Percentiles rank a stretch among this genome's conserved stretches.
These are phyloP conservation scores for Phalaenopsis hybrid DNA, from an alignment of 116 monocot genomes.

Conservation along the genomic window DNA sequence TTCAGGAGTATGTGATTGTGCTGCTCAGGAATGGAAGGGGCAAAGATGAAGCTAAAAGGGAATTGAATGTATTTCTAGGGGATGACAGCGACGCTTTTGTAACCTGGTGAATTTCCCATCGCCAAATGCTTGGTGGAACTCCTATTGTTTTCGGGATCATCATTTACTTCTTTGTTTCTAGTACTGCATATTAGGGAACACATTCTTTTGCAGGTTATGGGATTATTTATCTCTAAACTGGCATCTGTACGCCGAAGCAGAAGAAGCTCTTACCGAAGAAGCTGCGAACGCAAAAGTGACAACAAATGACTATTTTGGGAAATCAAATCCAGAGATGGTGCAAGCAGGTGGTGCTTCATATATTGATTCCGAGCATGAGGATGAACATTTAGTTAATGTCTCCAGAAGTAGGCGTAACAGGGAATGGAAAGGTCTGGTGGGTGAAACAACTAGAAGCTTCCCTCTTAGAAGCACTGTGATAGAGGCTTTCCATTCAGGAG, in stretches of 20 bases:
- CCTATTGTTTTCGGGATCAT: not conserved
- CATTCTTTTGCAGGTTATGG: conserved; percentile 67
- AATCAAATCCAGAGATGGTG: conserved; percentile 12
- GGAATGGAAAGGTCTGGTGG: conserved; percentile 53
- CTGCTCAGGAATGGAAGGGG: conserved; percentile 70
- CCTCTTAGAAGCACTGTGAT: conserved; percentile 43
- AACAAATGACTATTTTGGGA: conserved; percentile 15
- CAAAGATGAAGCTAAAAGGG: conserved; percentile 57
- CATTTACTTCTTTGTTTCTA: not conserved
- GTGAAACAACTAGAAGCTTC: conserved; percentile 28
- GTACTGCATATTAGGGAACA: not conserved
- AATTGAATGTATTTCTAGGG: conserved; percentile 64
- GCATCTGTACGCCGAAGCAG: conserved; percentile 46
- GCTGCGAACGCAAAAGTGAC: conserved; percentile 5
- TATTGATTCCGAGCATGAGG: conserved; percentile 33
- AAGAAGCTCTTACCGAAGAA: conserved; percentile 21
- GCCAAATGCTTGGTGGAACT: not conserved
- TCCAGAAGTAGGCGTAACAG: conserved; percentile 45
- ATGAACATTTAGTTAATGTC: conserved; percentile 18
- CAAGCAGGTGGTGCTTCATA: conserved; percentile 8
- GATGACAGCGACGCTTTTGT: conserved; percentile 61
- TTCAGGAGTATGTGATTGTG: conserved; percentile 81
- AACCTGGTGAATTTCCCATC: conserved; percentile 46
- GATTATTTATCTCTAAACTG: conserved; percentile 72
- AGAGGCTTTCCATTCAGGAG: conserved; percentile 25